Percentiles rank a stretch among this genome's conserved stretches.
These are phyloP conservation scores for Serendipita vermifera DNA, from an alignment of 768 basidiomycete species.

Conservation along the genomic window DNA sequence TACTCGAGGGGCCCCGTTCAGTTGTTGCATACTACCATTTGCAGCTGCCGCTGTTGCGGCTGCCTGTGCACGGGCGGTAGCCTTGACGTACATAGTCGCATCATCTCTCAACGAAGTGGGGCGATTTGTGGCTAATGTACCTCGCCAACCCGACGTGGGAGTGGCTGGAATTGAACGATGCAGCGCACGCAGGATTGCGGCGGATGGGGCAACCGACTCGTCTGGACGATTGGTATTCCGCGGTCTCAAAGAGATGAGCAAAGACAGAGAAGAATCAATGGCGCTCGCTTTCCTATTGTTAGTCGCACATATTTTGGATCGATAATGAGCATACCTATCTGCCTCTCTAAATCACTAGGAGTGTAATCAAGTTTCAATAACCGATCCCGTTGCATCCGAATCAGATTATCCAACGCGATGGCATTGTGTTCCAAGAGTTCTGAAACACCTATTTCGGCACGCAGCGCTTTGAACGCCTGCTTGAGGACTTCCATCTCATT, in stretches of 20 bases:
- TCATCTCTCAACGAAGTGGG: constrained; percentile 59
- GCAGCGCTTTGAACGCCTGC: constrained; percentile 42
- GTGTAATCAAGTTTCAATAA: constrained; percentile 2
- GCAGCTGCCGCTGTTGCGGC: background rate
- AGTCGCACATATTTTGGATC: background rate
- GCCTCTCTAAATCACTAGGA: constrained; percentile 53
- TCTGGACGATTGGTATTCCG: constrained; percentile 33
- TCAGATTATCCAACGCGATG: constrained; percentile 47
- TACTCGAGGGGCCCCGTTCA: background rate
- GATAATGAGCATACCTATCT: constrained; percentile 43
- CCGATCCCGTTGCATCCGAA: constrained; percentile 4
- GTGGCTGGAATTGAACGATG: constrained; percentile 54
- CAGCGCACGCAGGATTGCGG: constrained; percentile 52
- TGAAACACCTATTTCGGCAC: constrained; percentile 56
- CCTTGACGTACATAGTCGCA: constrained; percentile 53
- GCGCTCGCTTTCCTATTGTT: constrained; percentile 42
- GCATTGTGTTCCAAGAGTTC: constrained; percentile 55
- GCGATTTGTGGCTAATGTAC: constrained; percentile 48
- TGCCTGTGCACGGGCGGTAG: constrained; percentile 16
- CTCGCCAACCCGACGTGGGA: constrained; percentile 56
- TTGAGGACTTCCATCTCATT: constrained; percentile 48
- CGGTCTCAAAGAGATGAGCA: constrained; percentile 61
- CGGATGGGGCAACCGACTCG: constrained; percentile 45
- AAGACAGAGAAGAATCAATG: constrained; percentile 53
- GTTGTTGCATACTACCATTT: background rate